phyloP scores from a whole-genome alignment of 768 basidiomycete species.

The Lentinula aciculospora region DNA sequence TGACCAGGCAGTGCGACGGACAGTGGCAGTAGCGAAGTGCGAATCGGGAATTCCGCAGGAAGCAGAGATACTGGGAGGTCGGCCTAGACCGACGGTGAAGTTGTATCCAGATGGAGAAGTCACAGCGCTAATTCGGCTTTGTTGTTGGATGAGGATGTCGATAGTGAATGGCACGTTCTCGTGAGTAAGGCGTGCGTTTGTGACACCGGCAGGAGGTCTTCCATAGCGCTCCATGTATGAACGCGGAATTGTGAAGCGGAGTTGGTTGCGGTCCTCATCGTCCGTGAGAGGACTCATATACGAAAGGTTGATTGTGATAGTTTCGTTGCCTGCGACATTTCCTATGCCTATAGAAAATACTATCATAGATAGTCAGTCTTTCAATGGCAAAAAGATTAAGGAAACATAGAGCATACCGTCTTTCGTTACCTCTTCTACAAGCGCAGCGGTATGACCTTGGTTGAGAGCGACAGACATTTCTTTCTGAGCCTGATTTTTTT shows the following conservation, averaged over 20 bases:
- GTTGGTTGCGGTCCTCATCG: neutral
- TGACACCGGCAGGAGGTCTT: neutral
- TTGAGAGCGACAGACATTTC: neutral
- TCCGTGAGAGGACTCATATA: neutral
- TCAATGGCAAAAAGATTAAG: too few species aligned
- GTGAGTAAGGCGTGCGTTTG: too few species aligned
- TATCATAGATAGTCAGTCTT: neutral
- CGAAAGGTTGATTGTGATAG: neutral
- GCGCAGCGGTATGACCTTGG: neutral
- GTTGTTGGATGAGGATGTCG: neutral
- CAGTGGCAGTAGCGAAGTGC: neutral
- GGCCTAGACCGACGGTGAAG: neutral
- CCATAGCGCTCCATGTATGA: neutral
- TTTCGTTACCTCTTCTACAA: neutral
- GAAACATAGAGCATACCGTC: neutral
- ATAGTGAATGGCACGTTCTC: neutral
- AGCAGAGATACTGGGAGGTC: neutral
- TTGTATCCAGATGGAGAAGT: neutral
- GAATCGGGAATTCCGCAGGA: neutral
- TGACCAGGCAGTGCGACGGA: neutral
- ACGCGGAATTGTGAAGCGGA: neutral
- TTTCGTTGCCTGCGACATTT: neutral
- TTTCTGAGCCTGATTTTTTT: neutral
- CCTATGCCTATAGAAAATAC: neutral
- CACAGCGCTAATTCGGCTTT: neutral